Evolutionary conservation across 1,139 yeast genomes (phyloP).

Genomic region (Suhomyces atakaporum): DNA sequence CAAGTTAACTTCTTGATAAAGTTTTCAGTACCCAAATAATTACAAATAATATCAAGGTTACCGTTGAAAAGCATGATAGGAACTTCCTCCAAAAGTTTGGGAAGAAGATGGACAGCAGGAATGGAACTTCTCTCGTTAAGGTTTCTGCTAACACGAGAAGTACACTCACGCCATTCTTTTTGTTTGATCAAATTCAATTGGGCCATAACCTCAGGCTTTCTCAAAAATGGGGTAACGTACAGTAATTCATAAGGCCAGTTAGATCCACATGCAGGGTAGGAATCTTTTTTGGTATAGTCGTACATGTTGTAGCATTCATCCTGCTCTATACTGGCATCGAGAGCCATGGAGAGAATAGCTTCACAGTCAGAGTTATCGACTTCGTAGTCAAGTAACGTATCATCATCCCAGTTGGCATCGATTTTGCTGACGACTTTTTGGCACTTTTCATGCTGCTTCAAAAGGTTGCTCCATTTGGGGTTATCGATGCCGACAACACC

Average conservation of each 20-base stretch:
- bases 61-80: conserved; percentile 83
- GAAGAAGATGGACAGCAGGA: conserved; percentile 68
- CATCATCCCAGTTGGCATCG: conserved; percentile 26
- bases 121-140: conserved; percentile 55
- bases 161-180: conserved; percentile 77
- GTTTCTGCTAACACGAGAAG: conserved; percentile 51
- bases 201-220: conserved; percentile 53
- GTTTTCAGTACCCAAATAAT: conserved; percentile 71
- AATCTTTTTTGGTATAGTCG: conserved; percentile 69
- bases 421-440: conserved; percentile 51
- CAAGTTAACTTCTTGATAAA: conserved; percentile 64
- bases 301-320: conserved; percentile 76
- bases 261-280: conserved; percentile 86
- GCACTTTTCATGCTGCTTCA: conserved; percentile 60
- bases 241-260: conserved; percentile 87
- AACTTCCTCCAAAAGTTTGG: conserved; percentile 58
- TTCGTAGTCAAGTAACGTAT: conserved; percentile 27
- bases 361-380: conserved; percentile 52
- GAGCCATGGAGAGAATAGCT: conserved; percentile 40
- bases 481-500: conserved; percentile 52
- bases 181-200: conserved; percentile 55
- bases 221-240: conserved; percentile 61
- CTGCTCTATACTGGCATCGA: conserved; percentile 37
- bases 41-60: conserved; percentile 86
- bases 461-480: conserved; percentile 40